Evolutionary conservation across 2,329 filamentous ascomycete species (phyloP).

Genomic region (Pleoardoris graminearum): DNA sequence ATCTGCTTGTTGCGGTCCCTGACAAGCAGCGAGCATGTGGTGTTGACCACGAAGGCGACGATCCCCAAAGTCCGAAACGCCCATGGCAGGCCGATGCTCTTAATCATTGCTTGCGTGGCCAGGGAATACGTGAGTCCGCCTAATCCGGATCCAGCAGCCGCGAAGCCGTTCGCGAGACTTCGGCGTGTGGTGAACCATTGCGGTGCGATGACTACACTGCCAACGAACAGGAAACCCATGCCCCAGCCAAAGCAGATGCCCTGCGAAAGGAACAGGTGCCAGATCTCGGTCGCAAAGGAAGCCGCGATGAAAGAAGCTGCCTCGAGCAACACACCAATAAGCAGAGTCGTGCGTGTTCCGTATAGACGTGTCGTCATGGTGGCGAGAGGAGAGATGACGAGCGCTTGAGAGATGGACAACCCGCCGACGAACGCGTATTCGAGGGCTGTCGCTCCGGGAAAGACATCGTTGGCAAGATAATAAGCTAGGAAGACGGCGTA

Average conservation of each 20-base stretch:
- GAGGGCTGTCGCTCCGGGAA: slow-evolving; percentile 65
- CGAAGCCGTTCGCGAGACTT: slow-evolving; percentile 70
- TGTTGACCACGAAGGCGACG: slow-evolving; percentile 66
- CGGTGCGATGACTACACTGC: slow-evolving; percentile 66
- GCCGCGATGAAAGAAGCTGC: slow-evolving; percentile 68
- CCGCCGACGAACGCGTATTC: slow-evolving; percentile 79
- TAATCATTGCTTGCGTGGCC: slow-evolving; percentile 69
- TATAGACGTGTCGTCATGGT: slow-evolving; percentile 63
- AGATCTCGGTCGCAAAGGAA: slow-evolving; percentile 68
- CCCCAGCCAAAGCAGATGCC: slow-evolving; percentile 77
- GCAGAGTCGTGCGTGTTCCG: slow-evolving; percentile 67
- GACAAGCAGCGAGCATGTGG: slow-evolving; percentile 64
- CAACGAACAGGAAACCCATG: slow-evolving; percentile 76
- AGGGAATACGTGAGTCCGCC: slow-evolving; percentile 74
- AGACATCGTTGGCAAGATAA: slow-evolving; percentile 68
- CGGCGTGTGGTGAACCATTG: slow-evolving; percentile 74
- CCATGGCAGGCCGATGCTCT: slow-evolving; percentile 66
- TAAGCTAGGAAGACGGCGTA: slow-evolving; percentile 74
- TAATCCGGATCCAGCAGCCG: slow-evolving; percentile 70
- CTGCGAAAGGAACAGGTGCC: slow-evolving; percentile 76
- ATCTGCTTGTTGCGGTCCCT: slow-evolving; percentile 73
- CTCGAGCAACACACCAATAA: slow-evolving; percentile 67
- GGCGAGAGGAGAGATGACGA: slow-evolving; percentile 69
- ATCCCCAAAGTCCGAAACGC: slow-evolving; percentile 68
- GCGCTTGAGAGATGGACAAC: slow-evolving; percentile 66